Evolutionary conservation across 2,329 filamentous ascomycete species (phyloP), one percentile per base, ranked within the genome.

Genomic region (Cryphonectria carpinicola): DNA sequence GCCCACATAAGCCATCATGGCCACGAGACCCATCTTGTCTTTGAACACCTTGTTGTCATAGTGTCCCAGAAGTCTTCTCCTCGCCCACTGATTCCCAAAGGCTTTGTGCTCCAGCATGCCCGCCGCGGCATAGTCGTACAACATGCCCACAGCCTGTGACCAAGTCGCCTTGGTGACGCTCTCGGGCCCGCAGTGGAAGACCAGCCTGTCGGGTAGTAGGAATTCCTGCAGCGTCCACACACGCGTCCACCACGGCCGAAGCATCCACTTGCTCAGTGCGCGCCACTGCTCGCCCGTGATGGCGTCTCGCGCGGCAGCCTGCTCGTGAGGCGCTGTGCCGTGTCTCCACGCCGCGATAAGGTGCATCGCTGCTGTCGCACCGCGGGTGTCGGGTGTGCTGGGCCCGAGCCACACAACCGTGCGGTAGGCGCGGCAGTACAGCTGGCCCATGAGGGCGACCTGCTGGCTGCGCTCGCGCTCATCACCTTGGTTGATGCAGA

Each of bases 151-250:
- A 5, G 65, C 65, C 17, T 32, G 17, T 6, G 22, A 25, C 65
- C 65, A 67, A 2, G 7, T 37, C 13, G 32, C 11, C 28, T 37
- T 60, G 14, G 54, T 37, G 22, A 67, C 54, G 54, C 65, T 67
- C 54, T 67, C 52, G n/a, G 19, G 32, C 13, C 65, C 56, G 49
- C 35, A 67, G 41, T 67, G 43, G 19, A 60, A 67, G 10, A 32
- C 28, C 7, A 67, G 65, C 54, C 39, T 32, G 14, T 67, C 37
- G 5, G 56, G 65, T 14, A 61, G 37, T 37, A 68, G 19, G 25
- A 68, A 61, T 25, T 67, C 66, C 58, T 67, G 66, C 35, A 69
- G 67, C n/a, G 67, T 65, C 61, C 67, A 69, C n/a, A 54, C 67
- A 14, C 61, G 67, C 17, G 37, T 58, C 61, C 49, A 69, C 49